These are phyloP conservation scores for Ophiosphaerella narmari DNA, from an alignment of 2,329 filamentous ascomycete genomes.

Conservation along the genomic window DNA sequence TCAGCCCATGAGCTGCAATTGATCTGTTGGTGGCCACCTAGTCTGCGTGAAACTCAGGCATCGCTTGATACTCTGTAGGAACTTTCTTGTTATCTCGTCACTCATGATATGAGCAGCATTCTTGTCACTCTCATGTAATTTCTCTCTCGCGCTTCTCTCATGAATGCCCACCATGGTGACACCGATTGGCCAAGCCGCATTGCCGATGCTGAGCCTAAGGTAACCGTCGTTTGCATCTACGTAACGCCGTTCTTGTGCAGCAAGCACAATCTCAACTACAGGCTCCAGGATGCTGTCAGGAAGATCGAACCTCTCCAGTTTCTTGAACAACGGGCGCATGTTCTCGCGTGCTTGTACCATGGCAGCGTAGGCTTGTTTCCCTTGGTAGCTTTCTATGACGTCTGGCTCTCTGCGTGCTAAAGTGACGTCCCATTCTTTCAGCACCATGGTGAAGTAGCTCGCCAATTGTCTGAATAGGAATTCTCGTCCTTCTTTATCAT, in stretches of 20 bases:
- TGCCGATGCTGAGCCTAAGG: constrained; percentile 87
- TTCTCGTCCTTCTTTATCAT: constrained; percentile 66
- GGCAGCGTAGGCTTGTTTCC: constrained; percentile 78
- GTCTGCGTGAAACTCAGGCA: constrained; percentile 97
- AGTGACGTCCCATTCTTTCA: constrained; percentile 82
- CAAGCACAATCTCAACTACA: constrained; percentile 87
- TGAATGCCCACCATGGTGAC: constrained; percentile 99
- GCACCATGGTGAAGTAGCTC: constrained; percentile 95
- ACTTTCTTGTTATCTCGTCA: constrained; percentile 94
- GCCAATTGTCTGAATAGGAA: constrained; percentile 87
- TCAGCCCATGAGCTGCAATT: constrained; percentile 91
- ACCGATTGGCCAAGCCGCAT: constrained; percentile 97
- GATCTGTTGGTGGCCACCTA: constrained; percentile 91
- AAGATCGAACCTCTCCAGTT: constrained; percentile 80
- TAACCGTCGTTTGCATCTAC: constrained; percentile 98
- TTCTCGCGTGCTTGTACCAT: constrained; percentile 89
- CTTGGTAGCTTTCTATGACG: constrained; percentile 73
- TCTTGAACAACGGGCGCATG: constrained; percentile 86
- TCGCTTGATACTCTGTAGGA: constrained; percentile 95
- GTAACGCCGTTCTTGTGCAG: constrained; percentile 87
- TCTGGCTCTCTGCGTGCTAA: constrained; percentile 64
- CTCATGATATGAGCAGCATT: constrained; percentile 95
- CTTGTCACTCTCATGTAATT: constrained; percentile 77
- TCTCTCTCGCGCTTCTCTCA: constrained; percentile 93
- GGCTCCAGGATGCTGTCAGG: constrained; percentile 79